Evolutionary conservation across 495 filamentous ascomycete species (phyloP).

Genomic region (Xylaria bambusicola): DNA sequence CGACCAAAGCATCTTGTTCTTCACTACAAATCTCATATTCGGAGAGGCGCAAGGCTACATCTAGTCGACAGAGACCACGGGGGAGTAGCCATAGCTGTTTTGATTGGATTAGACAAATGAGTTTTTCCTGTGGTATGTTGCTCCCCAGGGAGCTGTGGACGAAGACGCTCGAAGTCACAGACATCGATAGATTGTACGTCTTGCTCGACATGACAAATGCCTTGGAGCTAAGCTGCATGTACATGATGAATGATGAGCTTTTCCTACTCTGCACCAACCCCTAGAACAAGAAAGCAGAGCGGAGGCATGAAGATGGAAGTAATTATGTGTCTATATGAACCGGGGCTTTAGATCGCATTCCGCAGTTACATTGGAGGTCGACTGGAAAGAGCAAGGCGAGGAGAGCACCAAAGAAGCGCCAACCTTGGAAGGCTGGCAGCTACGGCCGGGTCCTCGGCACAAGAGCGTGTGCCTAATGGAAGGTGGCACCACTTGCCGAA

Average conservation of each 20-base stretch:
- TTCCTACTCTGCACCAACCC: too few species aligned
- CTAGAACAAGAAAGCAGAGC: neutral
- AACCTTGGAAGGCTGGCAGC: neutral
- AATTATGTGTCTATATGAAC: neutral
- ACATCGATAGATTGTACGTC: constrained; percentile 18
- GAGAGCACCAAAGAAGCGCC: neutral
- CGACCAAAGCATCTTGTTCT: constrained; percentile 22
- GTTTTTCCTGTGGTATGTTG: constrained; percentile 17
- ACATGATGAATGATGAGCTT: constrained; percentile 4
- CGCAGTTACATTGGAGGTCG: too few species aligned
- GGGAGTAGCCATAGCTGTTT: constrained; percentile 33
- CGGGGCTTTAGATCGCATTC: too few species aligned
- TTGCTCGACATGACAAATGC: constrained; percentile 10
- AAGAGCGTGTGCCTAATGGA: neutral
- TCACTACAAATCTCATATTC: neutral
- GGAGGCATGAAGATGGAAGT: neutral
- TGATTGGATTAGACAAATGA: constrained; percentile 22
- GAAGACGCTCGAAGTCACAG: constrained; percentile 26
- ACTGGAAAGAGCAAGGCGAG: constrained; percentile 6
- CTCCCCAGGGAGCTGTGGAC: constrained; percentile 19
- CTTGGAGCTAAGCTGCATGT: constrained; percentile 1
- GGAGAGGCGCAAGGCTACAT: constrained; percentile 23
- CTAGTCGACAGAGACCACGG: constrained; percentile 30
- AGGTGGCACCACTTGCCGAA: too few species aligned
- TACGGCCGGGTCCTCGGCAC: too few species aligned